phyloP scores from a whole-genome alignment of 257 asterid genomes.

The Eucommia ulmoides region DNA sequence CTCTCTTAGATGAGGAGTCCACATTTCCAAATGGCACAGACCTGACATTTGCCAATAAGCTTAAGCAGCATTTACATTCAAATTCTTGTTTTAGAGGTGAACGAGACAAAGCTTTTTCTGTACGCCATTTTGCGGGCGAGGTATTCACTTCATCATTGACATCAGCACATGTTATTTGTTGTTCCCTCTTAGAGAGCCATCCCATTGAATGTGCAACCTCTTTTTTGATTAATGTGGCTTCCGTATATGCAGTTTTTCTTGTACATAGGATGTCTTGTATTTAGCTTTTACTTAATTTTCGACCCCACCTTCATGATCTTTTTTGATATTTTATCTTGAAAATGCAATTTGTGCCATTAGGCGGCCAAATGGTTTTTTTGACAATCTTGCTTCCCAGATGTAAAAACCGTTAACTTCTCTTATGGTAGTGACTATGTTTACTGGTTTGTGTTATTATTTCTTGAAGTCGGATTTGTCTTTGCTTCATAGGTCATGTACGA shows the following conservation, averaged over 20 bases:
- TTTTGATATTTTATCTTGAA: too few species aligned
- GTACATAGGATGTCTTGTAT: too few species aligned
- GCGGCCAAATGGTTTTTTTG: too few species aligned
- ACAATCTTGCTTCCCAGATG: neutral
- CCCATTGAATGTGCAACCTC: too few species aligned
- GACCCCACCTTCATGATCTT: too few species aligned
- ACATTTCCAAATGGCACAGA: conserved; percentile 97
- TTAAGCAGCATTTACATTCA: conserved; percentile 70
- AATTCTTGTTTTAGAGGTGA: conserved; percentile 82
- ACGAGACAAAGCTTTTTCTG: conserved; percentile 73
- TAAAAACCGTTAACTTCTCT: conserved; percentile 2
- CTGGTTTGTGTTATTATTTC: conserved; percentile 3
- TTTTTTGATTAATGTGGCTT: too few species aligned
- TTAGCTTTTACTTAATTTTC: too few species aligned
- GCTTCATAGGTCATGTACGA: conserved; percentile 74
- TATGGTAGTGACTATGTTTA: conserved; percentile 3
- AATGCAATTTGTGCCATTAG: too few species aligned
- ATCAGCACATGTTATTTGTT: too few species aligned
- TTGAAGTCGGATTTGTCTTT: conserved; percentile 3
- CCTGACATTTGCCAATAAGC: conserved; percentile 90
- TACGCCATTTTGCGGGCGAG: conserved; percentile 97
- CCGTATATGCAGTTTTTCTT: too few species aligned
- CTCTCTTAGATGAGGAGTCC: conserved; percentile 94
- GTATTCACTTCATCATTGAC: conserved; percentile 24
- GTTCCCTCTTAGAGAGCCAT: too few species aligned